Evolutionary conservation across 371 early-diverging fungal species (phyloP), one percentile per base, ranked within the genome.

Genomic region (Mucor racemosus): DNA sequence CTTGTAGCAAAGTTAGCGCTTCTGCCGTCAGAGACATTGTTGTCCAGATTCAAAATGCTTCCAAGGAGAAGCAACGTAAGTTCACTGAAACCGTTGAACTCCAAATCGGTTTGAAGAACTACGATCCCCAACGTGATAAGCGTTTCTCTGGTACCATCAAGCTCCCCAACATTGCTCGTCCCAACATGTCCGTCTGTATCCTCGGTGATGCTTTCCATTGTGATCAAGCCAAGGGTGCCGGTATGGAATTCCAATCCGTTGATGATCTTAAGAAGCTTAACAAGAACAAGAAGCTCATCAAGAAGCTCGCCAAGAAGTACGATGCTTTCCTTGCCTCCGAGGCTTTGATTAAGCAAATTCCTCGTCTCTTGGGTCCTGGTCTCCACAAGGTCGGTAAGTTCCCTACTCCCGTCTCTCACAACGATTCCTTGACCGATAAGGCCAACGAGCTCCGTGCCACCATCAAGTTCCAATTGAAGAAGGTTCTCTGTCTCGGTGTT

Each of bases 391-490:
- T 97, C 84, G 97, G 99, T 78, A 97, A 98, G 88, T 98, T 98
- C 91, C 99, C 99, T 69, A 96, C 98, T 76, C 97, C 99, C 68
- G 94, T 97, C 79, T 86, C 94, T 73, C 97, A 96, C 90, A 69
- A 82, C 78, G 98, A 97, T 72, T 88, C 93, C 82, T 88, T 99
- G 70, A 84, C 84, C 59, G 95, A 88, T 71, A 96, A 97, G 88
- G 94, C 94, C 78, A 88, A 94, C 77, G 97, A 97, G 79, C 88
- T 97, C 86, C 93, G 95, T 81, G 92, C 95, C 80, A 98, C 98
- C 87, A 95, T 98, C 91, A 98, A 98, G 93, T 97, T 99, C 94
- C 99, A 99, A 87, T 86, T 99, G 67, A 98, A 98, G 94, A 98
- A 98, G 91, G 98, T 97, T 70, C 91, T 96, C 68, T 98, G 98